A percentile compares a stretch with the other conserved stretches of the same genome.
These are phyloP conservation scores for Blumeria graminis DNA, from an alignment of 2,329 filamentous ascomycete species.

Conservation along the genomic window DNA sequence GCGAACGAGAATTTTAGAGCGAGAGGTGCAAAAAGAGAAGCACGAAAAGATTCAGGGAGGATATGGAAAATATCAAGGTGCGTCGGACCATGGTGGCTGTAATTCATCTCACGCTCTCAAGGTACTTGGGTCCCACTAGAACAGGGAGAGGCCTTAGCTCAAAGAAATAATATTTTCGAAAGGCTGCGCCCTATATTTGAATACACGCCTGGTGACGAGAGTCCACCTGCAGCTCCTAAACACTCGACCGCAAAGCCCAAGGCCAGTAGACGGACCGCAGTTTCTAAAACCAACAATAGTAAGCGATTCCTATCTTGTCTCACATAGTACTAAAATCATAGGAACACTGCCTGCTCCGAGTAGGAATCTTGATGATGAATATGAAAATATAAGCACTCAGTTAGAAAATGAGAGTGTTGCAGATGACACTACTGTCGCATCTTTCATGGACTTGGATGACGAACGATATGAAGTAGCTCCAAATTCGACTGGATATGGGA, in stretches of 20 bases:
- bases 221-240: conserved; percentile 79
- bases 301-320: conserved; percentile 9
- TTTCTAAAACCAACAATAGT: conserved; percentile 32
- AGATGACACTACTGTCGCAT: conserved; percentile 61
- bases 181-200: conserved; percentile 75
- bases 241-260: conserved; percentile 78
- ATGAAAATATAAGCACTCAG: conserved; percentile 35
- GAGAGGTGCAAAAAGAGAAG: conserved; percentile 85
- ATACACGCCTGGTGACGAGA: conserved; percentile 60
- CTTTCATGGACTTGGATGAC: conserved; percentile 69
- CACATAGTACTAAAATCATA: conserved; percentile 10
- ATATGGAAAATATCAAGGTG: conserved; percentile 95
- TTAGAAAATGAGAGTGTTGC: conserved; percentile 54
- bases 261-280: conserved; percentile 39
- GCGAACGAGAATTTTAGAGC: conserved; percentile 78
- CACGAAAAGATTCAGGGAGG: conserved; percentile 98
- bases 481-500: conserved; percentile 35
- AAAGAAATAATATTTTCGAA: conserved; percentile 67
- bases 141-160: conserved; percentile 57
- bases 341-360: conserved; percentile 18
- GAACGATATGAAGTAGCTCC: conserved; percentile 51
- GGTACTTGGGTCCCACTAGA: conserved; percentile 90
- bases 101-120: conserved; percentile 16
- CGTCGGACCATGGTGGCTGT: neutral
- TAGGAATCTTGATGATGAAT: conserved; percentile 31